These are phyloP conservation scores for Moesziomyces antarcticus DNA, from an alignment of 1,284 basidiomycete genomes.

Conservation along the genomic window DNA sequence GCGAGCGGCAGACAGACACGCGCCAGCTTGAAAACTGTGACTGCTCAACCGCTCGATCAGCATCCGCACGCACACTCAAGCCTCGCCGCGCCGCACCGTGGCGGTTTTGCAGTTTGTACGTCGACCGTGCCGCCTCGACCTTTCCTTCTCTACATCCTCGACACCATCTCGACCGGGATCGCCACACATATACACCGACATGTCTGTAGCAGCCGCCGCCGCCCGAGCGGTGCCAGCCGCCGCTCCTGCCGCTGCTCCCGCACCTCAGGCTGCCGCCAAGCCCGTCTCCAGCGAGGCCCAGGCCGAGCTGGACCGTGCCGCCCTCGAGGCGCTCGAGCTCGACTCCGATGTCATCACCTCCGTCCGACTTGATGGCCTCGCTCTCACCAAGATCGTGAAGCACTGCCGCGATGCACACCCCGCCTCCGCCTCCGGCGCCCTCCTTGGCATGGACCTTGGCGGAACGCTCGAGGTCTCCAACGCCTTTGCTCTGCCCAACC, in stretches of 20 bases:
- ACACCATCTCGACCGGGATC: slow-evolving; percentile 12
- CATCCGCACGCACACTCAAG: slow-evolving; percentile 1
- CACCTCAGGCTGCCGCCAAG: slow-evolving; percentile 20
- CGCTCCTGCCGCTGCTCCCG: slow-evolving; percentile 15
- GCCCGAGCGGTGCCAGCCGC: slow-evolving; percentile 8
- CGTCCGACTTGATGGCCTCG: slow-evolving; percentile 64
- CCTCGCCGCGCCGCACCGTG: not conserved
- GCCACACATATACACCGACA: slow-evolving; percentile 5
- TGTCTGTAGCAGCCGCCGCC: slow-evolving; percentile 35
- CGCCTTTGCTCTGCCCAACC: slow-evolving; percentile 61
- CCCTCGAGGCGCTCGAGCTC: slow-evolving; percentile 57
- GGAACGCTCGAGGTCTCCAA: slow-evolving; percentile 66
- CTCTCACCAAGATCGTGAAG: slow-evolving; percentile 67
- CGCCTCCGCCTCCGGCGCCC: slow-evolving; percentile 58
- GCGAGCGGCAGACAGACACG: no score
- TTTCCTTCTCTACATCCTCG: slow-evolving; percentile 13
- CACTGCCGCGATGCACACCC: slow-evolving; percentile 67
- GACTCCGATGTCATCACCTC: slow-evolving; percentile 62
- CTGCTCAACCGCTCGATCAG: no score
- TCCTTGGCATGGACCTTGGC: slow-evolving; percentile 65
- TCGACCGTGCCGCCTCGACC: slow-evolving; percentile 1
- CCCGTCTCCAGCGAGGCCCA: slow-evolving; percentile 24
- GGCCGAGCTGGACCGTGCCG: slow-evolving; percentile 48
- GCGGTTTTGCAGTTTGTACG: slow-evolving; percentile 3
- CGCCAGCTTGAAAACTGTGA: no score